phyloP scores from a whole-genome alignment of 495 filamentous ascomycete species.

The Parachaetomium inaequale region DNA sequence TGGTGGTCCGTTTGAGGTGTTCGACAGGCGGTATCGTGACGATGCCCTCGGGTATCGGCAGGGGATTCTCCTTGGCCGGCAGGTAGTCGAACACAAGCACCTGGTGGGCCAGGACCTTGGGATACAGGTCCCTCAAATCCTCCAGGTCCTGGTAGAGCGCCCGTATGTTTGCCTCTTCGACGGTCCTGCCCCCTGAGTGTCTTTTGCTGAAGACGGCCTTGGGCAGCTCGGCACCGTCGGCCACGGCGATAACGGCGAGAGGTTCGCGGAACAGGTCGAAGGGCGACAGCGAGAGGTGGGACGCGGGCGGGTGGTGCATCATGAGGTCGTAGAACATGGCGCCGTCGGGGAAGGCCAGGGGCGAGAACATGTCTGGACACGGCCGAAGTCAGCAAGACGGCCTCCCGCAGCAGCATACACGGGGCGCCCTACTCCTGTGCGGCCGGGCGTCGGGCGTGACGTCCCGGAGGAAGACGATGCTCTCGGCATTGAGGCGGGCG shows the following conservation, averaged over 20 bases:
- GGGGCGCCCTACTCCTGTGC: conserved; percentile 68
- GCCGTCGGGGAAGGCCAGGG: conserved; percentile 84
- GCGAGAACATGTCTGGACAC: conserved; percentile 83
- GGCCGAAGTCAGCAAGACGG: conserved; percentile 31
- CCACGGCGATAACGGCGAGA: conserved; percentile 72
- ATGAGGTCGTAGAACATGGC: conserved; percentile 87
- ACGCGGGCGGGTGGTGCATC: conserved; percentile 69
- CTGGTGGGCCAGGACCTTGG: conserved; percentile 72
- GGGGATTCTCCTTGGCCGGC: conserved; percentile 37
- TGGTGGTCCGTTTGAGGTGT: conserved; percentile 75
- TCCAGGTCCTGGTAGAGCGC: conserved; percentile 61
- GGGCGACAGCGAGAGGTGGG: conserved; percentile 73
- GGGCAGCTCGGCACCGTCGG: conserved; percentile 63
- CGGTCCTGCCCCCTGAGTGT: conserved; percentile 45
- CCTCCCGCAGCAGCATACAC: neutral
- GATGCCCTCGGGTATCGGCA: conserved; percentile 57
- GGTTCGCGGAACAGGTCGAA: conserved; percentile 84
- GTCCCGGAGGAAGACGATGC: conserved; percentile 84
- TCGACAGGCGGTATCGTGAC: conserved; percentile 69
- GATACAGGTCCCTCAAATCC: conserved; percentile 66
- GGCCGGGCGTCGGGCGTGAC: conserved; percentile 83
- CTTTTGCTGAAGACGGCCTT: conserved; percentile 44
- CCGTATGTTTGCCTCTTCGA: conserved; percentile 47
- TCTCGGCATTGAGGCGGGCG: conserved; percentile 69
- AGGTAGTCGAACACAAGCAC: conserved; percentile 74